Conservation (phyloP, 2,329 filamentous ascomycete genomes). For the Penicillium italicum region DNA sequence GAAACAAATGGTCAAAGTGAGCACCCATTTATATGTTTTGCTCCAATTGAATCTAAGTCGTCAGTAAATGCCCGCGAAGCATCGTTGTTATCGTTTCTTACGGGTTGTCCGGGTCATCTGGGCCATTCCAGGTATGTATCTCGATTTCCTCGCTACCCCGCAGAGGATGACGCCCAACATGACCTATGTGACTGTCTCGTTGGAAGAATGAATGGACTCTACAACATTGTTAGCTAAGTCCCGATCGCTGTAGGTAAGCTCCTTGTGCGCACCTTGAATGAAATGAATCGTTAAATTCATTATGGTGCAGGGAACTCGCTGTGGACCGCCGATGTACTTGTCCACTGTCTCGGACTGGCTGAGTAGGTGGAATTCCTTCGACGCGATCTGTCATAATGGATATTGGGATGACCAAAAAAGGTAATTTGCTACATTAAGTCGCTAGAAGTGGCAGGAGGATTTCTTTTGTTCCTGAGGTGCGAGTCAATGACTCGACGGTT, state of each 20-base stretch:
- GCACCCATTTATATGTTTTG: conserved; percentile 40
- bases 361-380: not conserved
- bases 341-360: not conserved
- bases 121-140: conserved; percentile 30
- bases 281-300: conserved; percentile 26
- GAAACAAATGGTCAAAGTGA: conserved; percentile 44
- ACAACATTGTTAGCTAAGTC: not conserved
- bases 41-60: conserved; percentile 42
- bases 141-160: conserved; percentile 24
- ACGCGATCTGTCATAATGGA: not conserved
- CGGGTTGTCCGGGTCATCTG: conserved; percentile 32
- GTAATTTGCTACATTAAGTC: too few species aligned
- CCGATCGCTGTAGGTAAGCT: accelerated
- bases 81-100: conserved; percentile 4
- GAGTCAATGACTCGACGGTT: conserved; percentile 12
- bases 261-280: conserved; percentile 13
- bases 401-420: not conserved
- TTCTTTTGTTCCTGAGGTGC: not conserved
- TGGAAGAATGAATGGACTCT: conserved; percentile 25
- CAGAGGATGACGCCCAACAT: conserved; percentile 22
- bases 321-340: conserved; percentile 14
- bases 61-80: not conserved
- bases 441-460: not conserved
- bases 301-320: conserved; percentile 23
- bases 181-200: conserved; percentile 25